phyloP scores from a whole-genome alignment of 139 green algal genomes.

The Picochlorum sp. region DNA sequence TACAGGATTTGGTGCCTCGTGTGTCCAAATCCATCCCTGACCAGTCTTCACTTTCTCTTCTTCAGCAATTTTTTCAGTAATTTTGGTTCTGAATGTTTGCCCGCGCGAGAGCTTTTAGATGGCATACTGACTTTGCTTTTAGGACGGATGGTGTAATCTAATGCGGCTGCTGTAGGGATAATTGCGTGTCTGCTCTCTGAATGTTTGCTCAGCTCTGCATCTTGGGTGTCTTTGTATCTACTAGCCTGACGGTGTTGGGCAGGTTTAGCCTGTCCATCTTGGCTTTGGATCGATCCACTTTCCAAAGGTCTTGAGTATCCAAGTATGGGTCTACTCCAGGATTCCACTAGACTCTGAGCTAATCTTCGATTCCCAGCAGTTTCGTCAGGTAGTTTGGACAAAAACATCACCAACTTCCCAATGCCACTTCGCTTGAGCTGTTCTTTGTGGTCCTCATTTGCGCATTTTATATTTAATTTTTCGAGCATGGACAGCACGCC shows the following conservation, averaged over 20 bases:
- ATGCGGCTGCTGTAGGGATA: constrained; percentile 37
- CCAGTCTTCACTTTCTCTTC: constrained; percentile 21
- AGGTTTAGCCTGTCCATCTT: neutral
- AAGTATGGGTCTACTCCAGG: constrained; percentile 61
- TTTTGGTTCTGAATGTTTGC: constrained; percentile 24
- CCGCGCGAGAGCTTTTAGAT: constrained; percentile 2
- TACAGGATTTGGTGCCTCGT: neutral
- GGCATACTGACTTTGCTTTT: constrained; percentile 21
- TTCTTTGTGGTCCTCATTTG: constrained; percentile 37
- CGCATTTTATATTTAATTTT: constrained; percentile 42
- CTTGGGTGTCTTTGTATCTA: neutral
- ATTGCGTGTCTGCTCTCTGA: constrained; percentile 27
- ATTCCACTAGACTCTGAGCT: constrained; percentile 49
- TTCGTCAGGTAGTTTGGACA: constrained; percentile 60
- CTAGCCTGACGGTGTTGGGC: neutral
- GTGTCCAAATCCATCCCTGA: constrained; percentile 9
- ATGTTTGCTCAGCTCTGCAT: neutral
- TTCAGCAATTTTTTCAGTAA: constrained; percentile 35
- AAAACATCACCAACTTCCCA: constrained; percentile 59
- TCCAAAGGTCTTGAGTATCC: constrained; percentile 24
- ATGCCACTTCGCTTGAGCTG: constrained; percentile 55
- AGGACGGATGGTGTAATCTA: constrained; percentile 49
- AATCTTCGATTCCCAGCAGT: constrained; percentile 40
- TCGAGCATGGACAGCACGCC: constrained; percentile 41
- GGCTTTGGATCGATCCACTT: constrained; percentile 6